Evolutionary conservation across 768 basidiomycete species (phyloP).

Genomic region (Kwoniella pini): DNA sequence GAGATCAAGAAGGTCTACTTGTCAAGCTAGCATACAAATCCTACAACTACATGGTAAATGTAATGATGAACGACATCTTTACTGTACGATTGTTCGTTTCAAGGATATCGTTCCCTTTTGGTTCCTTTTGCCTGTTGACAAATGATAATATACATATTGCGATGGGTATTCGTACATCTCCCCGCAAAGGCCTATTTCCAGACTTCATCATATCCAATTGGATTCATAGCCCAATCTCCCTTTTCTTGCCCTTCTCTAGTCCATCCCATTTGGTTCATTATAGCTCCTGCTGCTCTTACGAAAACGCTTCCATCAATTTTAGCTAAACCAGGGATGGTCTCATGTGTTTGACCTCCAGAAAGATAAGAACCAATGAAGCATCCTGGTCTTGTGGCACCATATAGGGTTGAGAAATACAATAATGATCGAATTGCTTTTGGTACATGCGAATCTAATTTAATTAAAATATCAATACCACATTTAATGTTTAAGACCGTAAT

Average conservation of each 20-base stretch:
- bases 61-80: no score
- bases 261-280: constrained; percentile 42
- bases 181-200: no score
- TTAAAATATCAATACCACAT: no score
- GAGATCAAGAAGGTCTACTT: no score
- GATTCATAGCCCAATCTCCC: constrained; percentile 33
- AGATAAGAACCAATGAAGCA: constrained; percentile 24
- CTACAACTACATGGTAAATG: no score
- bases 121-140: no score
- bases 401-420: constrained; percentile 23
- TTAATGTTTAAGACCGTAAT: no score
- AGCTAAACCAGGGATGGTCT: constrained; percentile 31
- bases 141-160: no score
- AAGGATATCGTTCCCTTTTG: no score
- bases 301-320: constrained; percentile 39
- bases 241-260: constrained; percentile 33
- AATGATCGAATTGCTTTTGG: constrained; percentile 43
- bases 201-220: constrained; percentile 42
- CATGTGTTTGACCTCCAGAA: constrained; percentile 21
- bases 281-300: constrained; percentile 34
- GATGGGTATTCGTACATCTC: no score
- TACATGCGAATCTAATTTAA: constrained; percentile 38
- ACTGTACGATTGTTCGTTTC: no score
- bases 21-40: no score
- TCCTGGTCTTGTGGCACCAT: constrained; percentile 27